Evolutionary conservation across 805 yeast species (phyloP), one percentile per base, ranked within the genome.

Genomic region (Ogataea dorogensis): DNA sequence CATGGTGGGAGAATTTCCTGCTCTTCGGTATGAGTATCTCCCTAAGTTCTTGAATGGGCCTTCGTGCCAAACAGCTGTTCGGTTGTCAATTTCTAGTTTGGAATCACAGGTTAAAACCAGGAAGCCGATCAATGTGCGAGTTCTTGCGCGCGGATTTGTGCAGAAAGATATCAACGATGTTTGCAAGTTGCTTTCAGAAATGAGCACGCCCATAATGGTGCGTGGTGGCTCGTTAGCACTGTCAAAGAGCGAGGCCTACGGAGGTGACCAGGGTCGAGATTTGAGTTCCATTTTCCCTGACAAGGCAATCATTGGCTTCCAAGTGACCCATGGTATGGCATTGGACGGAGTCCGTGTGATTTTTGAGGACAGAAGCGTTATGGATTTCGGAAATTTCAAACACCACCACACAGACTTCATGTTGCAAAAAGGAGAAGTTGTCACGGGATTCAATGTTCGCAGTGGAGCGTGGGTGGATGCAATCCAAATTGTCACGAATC

Each of bases 381-480:
- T 40, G 4, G 44, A 62, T 9, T 63, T 79, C 33, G 93, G 91
- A 4, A 74, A 75, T 17, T 63, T 67, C 37, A 79, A 73, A 5
- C 46, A 47, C 7, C 67, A 74, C 40, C 79, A 68, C 43, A 53
- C 79, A 0, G 88, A 81, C 41, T 72, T 81, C 40, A 56, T 53
- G 1, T 50, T 88, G n/a, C 63, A 64, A 3, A 57, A 56, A 0
- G 85, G 78, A 30, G 96, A 91, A 54, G 40, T 46, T 7, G 64
- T 91, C 6, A 56, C 67, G 3, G 82, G 81, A 17, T 64, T 89
- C 36, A 68, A 71, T 27, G 63, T 87, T 29, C 69, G 95, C 46
- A 68, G 77, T 26, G 98, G 98, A 8, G 78, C 70, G 2, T 93
- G 98, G 97, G 67, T 93, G 5, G 98, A 93, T 65, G 96, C 82